Conservation (phyloP, 306 rosid species). For the Dalbergia oliveri region DNA sequence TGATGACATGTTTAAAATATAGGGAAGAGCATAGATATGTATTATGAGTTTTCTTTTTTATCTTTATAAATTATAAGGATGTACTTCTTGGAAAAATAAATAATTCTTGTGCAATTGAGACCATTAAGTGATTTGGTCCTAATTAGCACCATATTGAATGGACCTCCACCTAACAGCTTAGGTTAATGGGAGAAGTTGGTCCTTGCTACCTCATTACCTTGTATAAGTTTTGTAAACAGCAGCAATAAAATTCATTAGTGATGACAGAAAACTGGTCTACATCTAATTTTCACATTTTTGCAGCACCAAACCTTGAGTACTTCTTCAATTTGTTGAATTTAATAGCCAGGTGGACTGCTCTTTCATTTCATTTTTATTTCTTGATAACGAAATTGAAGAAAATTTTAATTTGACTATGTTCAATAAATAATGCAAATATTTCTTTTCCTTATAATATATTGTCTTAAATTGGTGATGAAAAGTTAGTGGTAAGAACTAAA, state of each 20-base stretch:
- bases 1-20: constrained; percentile 19
- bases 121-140: background rate
- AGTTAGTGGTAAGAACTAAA: background rate
- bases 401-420: constrained; percentile 7
- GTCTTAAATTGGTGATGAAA: background rate
- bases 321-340: constrained; percentile 29
- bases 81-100: constrained; percentile 1
- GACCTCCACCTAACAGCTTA: constrained; percentile 9
- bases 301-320: background rate
- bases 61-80: background rate
- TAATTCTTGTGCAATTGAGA: background rate
- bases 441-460: background rate
- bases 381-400: background rate
- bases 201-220: constrained; percentile 16
- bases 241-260: background rate
- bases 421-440: background rate
- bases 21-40: background rate
- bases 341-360: constrained; percentile 12
- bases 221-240: background rate
- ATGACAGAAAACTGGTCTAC: background rate
- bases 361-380: constrained; percentile 31
- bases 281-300: background rate
- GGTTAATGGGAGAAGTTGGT: constrained; percentile 8
- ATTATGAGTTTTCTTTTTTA: background rate
- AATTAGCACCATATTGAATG: constrained; percentile 21